phyloP scores from a whole-genome alignment of 768 basidiomycete species.

The Tylopilus cervinicoccineus region DNA sequence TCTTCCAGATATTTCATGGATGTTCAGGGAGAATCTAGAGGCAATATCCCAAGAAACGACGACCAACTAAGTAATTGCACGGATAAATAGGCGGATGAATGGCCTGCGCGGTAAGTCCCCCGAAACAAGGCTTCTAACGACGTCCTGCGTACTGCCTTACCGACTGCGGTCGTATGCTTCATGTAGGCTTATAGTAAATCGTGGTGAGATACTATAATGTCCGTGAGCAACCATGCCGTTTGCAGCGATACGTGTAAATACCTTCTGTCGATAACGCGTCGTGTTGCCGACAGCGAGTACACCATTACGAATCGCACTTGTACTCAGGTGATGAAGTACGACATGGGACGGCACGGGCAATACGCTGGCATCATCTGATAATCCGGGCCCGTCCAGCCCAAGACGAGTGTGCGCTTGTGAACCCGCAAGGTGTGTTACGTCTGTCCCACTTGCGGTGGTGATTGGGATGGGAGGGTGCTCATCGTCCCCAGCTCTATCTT shows the following conservation, averaged over 20 bases:
- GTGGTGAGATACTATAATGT: constrained; percentile 72
- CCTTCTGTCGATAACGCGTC: constrained; percentile 89
- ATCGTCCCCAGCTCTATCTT: constrained; percentile 18
- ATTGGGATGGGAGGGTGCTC: constrained; percentile 30
- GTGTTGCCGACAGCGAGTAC: constrained; percentile 91
- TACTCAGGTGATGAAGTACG: constrained; percentile 90
- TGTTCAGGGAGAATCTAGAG: constrained; percentile 24
- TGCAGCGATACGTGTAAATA: constrained; percentile 26
- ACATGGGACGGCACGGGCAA: constrained; percentile 92
- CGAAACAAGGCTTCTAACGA: constrained; percentile 20
- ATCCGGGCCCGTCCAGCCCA: constrained; percentile 36
- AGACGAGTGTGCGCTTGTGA: constrained; percentile 28
- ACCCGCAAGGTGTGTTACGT: constrained; percentile 32
- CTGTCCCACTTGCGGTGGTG: constrained; percentile 37
- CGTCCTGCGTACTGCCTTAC: constrained; percentile 22
- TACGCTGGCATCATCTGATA: constrained; percentile 86
- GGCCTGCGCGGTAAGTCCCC: constrained; percentile 9
- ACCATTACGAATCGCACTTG: constrained; percentile 92
- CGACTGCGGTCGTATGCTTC: constrained; percentile 11
- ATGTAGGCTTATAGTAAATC: constrained; percentile 76
- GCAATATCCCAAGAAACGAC: constrained; percentile 26
- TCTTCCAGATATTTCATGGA: constrained; percentile 18
- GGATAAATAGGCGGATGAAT: constrained; percentile 25
- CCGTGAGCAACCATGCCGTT: constrained; percentile 13
- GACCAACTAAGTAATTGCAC: constrained; percentile 20